Evolutionary conservation across 23 red algal genomes (phyloP), one percentile per base, ranked within the genome.

Genomic region (Rhodosorus marinus): DNA sequence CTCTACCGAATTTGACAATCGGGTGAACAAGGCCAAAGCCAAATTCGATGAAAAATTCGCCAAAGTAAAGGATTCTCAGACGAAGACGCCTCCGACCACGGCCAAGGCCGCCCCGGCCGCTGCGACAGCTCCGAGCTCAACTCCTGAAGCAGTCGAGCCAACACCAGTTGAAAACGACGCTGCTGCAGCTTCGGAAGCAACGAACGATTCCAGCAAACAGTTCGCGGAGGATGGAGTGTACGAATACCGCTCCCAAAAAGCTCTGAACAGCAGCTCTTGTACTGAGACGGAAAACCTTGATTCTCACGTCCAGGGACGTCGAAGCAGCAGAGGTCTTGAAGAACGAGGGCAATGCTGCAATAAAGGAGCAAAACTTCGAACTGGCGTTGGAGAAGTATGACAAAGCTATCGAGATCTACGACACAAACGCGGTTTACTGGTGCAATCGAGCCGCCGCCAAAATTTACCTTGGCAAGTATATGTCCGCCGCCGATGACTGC

Each of bases 381-480:
- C 57, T 54, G 22, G 71, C 82, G 25, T 24, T 61, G 20, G 19
- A 57, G 17, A 26, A 59, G 20, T 92, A 92, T 62, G 53, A 45
- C 22, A 15, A 51, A 6, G 54, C 71, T 36, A 77, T 92, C 33
- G 31, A 15, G 20, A 15, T 77, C 15, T 34, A 68, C 24, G 54
- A 54, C 30, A 24, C 29, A 4, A 80, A 70, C 34, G 82, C 82
- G 5, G 82, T 92, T 52, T 92, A 77, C 52, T 49, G 72, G 11
- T 78, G 64, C 47, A 92, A 92, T 20, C 71, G 71, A 14, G 82
- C 82, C 35, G 82, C 82, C 22, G 82, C 82, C 9, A 71, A 62
- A 22, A 72, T 80, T 47, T 33, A 67, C 54, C 51, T 78, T 20
- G 15, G 20, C 23, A 47, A 50, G 9, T 70, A 59, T 46, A 45